These are phyloP conservation scores for Esteya vermicola DNA, from an alignment of 2,329 filamentous ascomycete genomes.

Conservation along the genomic window DNA sequence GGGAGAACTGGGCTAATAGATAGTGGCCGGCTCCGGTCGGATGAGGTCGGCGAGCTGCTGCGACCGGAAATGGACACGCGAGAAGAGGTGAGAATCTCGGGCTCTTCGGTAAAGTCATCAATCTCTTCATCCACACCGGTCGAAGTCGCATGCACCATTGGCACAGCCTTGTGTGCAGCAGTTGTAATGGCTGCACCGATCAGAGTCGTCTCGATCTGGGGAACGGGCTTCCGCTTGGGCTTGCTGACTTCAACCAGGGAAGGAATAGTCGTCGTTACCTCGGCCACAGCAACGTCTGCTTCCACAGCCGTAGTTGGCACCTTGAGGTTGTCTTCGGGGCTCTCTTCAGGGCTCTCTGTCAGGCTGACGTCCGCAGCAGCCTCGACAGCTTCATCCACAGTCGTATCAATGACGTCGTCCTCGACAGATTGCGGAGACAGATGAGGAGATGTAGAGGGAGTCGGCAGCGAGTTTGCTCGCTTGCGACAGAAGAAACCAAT, in stretches of 20 bases:
- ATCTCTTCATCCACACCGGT: slow-evolving; percentile 25
- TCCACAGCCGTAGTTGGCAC: no score
- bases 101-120: slow-evolving; percentile 41
- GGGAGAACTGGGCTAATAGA: slow-evolving; percentile 23
- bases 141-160: not conserved
- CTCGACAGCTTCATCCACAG: not conserved
- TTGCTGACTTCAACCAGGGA: not conserved
- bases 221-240: not conserved
- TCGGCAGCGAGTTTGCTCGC: slow-evolving; percentile 36
- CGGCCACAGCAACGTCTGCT: not conserved
- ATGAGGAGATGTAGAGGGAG: slow-evolving; percentile 17
- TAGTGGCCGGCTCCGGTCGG: slow-evolving; percentile 28
- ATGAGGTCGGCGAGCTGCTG: slow-evolving; percentile 30
- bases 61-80: slow-evolving; percentile 39
- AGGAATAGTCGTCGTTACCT: no score
- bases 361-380: no score
- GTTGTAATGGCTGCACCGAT: slow-evolving; percentile 9
- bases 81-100: slow-evolving; percentile 41
- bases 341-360: no score
- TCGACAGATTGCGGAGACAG: slow-evolving; percentile 7
- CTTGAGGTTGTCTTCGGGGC: no score
- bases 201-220: slow-evolving; percentile 1
- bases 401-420: not conserved
- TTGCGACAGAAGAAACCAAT: slow-evolving; percentile 17
- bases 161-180: not conserved